Evolutionary conservation across 805 yeast genomes (phyloP).

Genomic region (Wickerhamomyces chambardii): DNA sequence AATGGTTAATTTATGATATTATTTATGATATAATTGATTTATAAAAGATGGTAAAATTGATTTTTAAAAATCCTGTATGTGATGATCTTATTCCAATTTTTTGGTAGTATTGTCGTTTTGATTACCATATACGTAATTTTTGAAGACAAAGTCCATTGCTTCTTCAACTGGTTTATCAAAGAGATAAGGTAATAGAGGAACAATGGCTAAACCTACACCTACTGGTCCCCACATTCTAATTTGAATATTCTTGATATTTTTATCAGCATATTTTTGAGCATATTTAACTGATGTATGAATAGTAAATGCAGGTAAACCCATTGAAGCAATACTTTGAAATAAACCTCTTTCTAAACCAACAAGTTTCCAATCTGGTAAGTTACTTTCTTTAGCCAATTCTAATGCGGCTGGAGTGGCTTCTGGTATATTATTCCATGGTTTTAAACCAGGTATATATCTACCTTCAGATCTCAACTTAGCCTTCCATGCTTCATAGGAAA

Average conservation of each 20-base stretch:
- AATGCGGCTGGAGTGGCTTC: constrained; percentile 25
- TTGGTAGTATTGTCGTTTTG: no score
- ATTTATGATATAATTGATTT: no score
- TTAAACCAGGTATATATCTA: constrained; percentile 44
- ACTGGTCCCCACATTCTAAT: constrained; percentile 69
- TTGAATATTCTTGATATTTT: constrained; percentile 37
- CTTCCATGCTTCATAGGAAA: constrained; percentile 64
- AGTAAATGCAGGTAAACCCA: constrained; percentile 84
- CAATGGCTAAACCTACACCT: constrained; percentile 66
- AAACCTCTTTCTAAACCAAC: constrained; percentile 63
- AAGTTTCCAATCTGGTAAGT: constrained; percentile 58
- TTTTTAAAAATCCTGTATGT: no score
- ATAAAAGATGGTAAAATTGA: no score
- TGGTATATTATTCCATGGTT: constrained; percentile 58
- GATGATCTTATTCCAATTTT: neutral
- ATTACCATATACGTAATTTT: constrained; percentile 25
- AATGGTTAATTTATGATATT: no score
- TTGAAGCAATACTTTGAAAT: constrained; percentile 74
- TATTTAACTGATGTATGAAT: constrained; percentile 71
- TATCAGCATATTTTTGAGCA: constrained; percentile 48
- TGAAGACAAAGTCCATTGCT: constrained; percentile 55
- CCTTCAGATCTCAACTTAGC: constrained; percentile 61
- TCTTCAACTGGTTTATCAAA: constrained; percentile 81
- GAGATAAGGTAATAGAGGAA: constrained; percentile 68
- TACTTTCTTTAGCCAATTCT: constrained; percentile 26